These are phyloP conservation scores for Achaetomium macrosporum DNA, from an alignment of 2,329 filamentous ascomycete genomes.

Conservation along the genomic window DNA sequence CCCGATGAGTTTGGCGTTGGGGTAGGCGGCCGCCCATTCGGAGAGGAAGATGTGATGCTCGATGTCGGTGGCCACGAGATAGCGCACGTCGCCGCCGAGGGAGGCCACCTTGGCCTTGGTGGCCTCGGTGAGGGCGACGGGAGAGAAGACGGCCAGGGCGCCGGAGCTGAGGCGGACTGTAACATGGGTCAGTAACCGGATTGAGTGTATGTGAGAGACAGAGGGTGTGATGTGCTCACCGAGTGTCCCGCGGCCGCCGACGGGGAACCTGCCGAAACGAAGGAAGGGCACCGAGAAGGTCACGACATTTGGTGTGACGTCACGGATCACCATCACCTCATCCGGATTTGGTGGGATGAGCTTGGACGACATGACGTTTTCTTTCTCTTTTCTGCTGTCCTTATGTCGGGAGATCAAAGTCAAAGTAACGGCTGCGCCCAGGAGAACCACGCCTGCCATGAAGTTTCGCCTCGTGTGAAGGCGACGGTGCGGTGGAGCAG, in stretches of 20 bases:
- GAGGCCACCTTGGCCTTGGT: conserved; percentile 59
- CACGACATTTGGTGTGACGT: conserved; percentile 70
- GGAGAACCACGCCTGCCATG: background rate
- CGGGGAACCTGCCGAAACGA: conserved; percentile 70
- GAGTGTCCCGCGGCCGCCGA: conserved; percentile 83
- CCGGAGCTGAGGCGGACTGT: conserved; percentile 73
- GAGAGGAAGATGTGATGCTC: conserved; percentile 95
- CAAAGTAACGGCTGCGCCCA: background rate
- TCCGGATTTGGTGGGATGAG: conserved; percentile 66
- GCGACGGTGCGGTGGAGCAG: background rate
- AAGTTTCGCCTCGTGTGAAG: background rate
- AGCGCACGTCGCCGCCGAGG: conserved; percentile 65
- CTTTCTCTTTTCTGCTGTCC: background rate
- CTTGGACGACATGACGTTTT: conserved; percentile 49
- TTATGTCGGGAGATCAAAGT: background rate
- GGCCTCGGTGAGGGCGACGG: conserved; percentile 74
- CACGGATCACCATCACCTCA: conserved; percentile 84
- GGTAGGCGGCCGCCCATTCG: conserved; percentile 75
- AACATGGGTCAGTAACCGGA: conserved; percentile 6
- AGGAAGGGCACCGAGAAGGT: conserved; percentile 80
- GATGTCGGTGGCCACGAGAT: conserved; percentile 80
- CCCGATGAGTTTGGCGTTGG: conserved; percentile 71
- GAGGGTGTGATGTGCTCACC: conserved; percentile 43
- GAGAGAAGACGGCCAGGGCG: conserved; percentile 82
- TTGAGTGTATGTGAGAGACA: background rate